A percentile compares a stretch with the other conserved stretches of the same genome.
Conservation (phyloP, 192 early-diverging fungal genomes). For the Spizellomyces sp. region DNA sequence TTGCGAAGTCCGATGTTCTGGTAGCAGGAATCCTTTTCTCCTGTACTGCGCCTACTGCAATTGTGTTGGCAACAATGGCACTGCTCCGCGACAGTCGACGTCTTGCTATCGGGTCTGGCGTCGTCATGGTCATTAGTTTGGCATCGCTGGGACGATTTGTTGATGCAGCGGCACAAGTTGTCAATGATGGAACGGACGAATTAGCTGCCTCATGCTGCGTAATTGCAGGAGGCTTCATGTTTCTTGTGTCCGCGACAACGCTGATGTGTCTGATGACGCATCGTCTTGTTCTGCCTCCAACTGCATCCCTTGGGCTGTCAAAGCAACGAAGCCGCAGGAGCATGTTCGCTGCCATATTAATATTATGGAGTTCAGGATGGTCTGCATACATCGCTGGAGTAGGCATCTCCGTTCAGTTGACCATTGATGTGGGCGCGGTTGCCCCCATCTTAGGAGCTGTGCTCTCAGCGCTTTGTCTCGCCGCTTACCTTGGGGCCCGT, state of each 20-base stretch:
- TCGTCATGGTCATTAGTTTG: background rate
- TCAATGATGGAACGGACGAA: background rate
- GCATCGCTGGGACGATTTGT: constrained; percentile 2
- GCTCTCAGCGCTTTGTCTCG: too few species aligned
- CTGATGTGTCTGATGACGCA: background rate
- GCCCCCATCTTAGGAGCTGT: too few species aligned
- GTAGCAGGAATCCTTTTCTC: constrained; percentile 1
- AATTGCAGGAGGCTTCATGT: constrained; percentile 1
- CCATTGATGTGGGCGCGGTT: too few species aligned
- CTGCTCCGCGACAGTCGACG: background rate
- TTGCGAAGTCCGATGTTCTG: background rate
- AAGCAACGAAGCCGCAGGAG: background rate
- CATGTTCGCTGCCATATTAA: background rate
- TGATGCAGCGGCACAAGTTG: background rate
- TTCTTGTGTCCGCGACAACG: background rate
- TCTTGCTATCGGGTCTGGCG: background rate
- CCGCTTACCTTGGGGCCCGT: too few species aligned
- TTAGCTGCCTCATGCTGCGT: constrained; percentile 1
- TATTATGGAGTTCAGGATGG: background rate
- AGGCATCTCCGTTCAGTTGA: too few species aligned
- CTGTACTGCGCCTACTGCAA: background rate
- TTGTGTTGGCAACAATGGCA: background rate
- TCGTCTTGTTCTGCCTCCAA: constrained; percentile 2
- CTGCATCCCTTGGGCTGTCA: background rate
- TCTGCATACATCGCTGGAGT: background rate